Evolutionary conservation across 371 early-diverging fungal genomes (phyloP), one percentile per base, ranked within the genome.

Genomic region (Mortierella sp.): DNA sequence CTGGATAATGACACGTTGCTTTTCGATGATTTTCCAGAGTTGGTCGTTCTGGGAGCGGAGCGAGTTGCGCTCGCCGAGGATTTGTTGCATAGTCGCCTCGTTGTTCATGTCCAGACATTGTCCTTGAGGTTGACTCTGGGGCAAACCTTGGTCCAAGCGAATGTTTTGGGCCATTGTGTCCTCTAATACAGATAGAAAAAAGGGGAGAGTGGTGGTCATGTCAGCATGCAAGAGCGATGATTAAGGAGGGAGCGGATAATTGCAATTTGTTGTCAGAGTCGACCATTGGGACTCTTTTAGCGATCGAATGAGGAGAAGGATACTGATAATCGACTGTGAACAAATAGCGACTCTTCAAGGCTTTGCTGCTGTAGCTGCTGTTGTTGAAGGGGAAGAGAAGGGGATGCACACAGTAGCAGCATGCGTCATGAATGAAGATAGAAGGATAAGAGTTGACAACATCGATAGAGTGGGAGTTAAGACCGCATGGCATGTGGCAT

Each of bases 21-120:
- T 94, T 86, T 98, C 97, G 76, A 97, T 95, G 78, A 97, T 95
- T 81, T 93, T 95, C 96, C 97, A 97, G 40, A 98, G 92, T 78
- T 95, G 95, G 67, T 95, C 95, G 77, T 96, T 97, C 84, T 98
- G 97, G 43, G 84, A 82, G 55, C 93, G 89, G 74, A 95, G 90
- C 3, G 91, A 87, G 83, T 94, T 91, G 57, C 95, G 91, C 78
- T 95, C 95, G 26, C 78, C 72, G 34, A 88, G 74, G 71, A 87
- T 75, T 55, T 86, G 87, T 72, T 86, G 72, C 76, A 86, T 53
- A 74, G 81, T 74, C 64, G 89, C 76, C 73, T 80, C 76, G 71
- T 14, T 24, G 50, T 71, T 59, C 59, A 59, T 31, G 59, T 59
- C 59, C 59, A 59, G 28, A 31, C 16, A 26, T 26, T 59, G 59